Evolutionary conservation across 192 early-diverging fungal species (phyloP), one percentile per base, ranked within the genome.

Genomic region (Linnemannia exigua): DNA sequence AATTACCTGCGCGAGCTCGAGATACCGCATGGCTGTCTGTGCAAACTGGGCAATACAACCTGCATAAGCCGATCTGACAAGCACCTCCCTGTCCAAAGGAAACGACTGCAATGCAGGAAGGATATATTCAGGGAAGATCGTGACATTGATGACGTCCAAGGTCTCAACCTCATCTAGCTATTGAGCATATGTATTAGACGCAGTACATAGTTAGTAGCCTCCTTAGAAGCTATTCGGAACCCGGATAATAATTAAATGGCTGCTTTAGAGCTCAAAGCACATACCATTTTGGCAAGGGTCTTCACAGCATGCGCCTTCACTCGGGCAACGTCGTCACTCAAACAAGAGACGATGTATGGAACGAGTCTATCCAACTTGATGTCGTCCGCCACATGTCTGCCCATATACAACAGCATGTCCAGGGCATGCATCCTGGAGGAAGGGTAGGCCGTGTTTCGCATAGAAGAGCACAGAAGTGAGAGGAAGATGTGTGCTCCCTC

Each of bases 41-140:
- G 97, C 96, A 81, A 95, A 82, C 46, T 90, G 90, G 16, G 96
- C 91, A 52, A 99, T 91, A 79, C 95, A 95, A 0, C 93, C 92
- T 0, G 98, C 98, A 88, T 97, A 96, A 2, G 94, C 92, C 37
- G 93, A 92, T 38, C 97, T 90, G 9, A 98, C 98, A 33, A 95
- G 81, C 0, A 92, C 91, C 75, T 97, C 95, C 3, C 89, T 81
- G 79, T 98, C 97, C 2, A 87, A 84, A 5, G 94, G 84, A 76
- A 97, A 93, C 36, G 89, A 82, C 67, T 94, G 93, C 37, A 98
- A 74, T 28, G 91, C 90, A 14, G 97, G 97, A 19, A 97, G 87
- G 33, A 99, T 92, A 76, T 97, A 98, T 76, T 98, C 98, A 38
- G 94, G 95, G 73, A 98, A 99, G 16, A 99, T 94, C 20, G 93